Conservation (phyloP, 805 yeast species). For the Schizosaccharomyces osmophilus region DNA sequence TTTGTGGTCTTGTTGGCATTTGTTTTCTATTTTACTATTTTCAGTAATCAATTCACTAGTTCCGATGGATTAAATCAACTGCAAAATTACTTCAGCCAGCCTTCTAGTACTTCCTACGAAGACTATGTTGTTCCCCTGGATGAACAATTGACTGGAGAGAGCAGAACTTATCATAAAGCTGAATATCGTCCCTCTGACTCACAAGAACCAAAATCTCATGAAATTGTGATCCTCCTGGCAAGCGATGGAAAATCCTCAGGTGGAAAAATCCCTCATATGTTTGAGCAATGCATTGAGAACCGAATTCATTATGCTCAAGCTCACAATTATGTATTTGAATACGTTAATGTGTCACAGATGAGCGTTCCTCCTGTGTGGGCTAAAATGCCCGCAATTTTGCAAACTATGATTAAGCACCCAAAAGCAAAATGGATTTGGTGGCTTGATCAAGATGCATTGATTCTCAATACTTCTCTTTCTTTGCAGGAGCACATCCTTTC, state of each 20-base stretch:
- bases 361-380: constrained; percentile 12
- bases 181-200: background rate
- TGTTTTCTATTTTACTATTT: too few species aligned
- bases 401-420: constrained; percentile 13
- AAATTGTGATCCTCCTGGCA: constrained; percentile 10
- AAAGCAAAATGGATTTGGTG: constrained; percentile 19
- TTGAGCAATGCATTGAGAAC: constrained; percentile 9
- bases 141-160: background rate
- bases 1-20: too few species aligned
- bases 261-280: constrained; percentile 4
- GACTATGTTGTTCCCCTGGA: background rate
- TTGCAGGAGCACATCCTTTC: constrained; percentile 12
- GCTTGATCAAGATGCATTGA: constrained; percentile 16
- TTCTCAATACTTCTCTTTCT: constrained; percentile 13
- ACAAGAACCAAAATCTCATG: background rate
- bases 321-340: constrained; percentile 14
- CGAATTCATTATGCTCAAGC: constrained; percentile 13
- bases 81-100: too few species aligned
- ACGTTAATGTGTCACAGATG: constrained; percentile 11
- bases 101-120: too few species aligned
- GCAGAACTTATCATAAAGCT: background rate
- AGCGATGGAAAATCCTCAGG: constrained; percentile 9
- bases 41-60: too few species aligned
- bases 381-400: constrained; percentile 14
- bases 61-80: too few species aligned